A percentile compares a stretch with the other conserved stretches of the same genome.
Conservation (phyloP, 2,329 filamentous ascomycete genomes). For the Amesomyces nigricolor region DNA sequence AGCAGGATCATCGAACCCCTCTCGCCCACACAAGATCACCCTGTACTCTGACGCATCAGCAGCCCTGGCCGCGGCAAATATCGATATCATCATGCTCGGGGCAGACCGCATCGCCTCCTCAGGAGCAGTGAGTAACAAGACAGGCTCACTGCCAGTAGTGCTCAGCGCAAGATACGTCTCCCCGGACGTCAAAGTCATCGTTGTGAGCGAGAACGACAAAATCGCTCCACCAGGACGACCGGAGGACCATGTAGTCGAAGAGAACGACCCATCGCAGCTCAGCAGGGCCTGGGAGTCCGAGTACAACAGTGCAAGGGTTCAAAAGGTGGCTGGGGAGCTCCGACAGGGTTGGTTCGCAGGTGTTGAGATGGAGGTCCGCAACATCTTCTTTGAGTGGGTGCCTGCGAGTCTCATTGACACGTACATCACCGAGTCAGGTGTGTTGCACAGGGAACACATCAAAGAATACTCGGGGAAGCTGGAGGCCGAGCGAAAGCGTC, state of each 20-base stretch:
- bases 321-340: slow-evolving; percentile 19
- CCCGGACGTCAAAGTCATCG: slow-evolving; percentile 43
- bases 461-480: slow-evolving; percentile 35
- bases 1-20: neutral
- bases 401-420: slow-evolving; percentile 44
- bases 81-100: slow-evolving; percentile 57
- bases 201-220: slow-evolving; percentile 57
- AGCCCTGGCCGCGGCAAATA: slow-evolving; percentile 45
- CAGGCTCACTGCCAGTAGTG: slow-evolving; percentile 54
- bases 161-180: slow-evolving; percentile 48
- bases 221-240: slow-evolving; percentile 43
- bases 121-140: slow-evolving; percentile 62
- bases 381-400: slow-evolving; percentile 59
- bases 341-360: neutral
- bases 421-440: slow-evolving; percentile 51
- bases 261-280: slow-evolving; percentile 50
- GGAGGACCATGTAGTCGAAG: slow-evolving; percentile 42
- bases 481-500: slow-evolving; percentile 33
- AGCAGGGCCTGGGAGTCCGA: slow-evolving; percentile 39
- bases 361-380: slow-evolving; percentile 35
- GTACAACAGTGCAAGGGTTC: slow-evolving; percentile 26
- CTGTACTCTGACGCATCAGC: slow-evolving; percentile 57
- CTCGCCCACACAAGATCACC: slow-evolving; percentile 36
- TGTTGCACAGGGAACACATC: slow-evolving; percentile 38
- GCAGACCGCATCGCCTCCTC: slow-evolving; percentile 55